Base-by-base conservation (phyloP, 225 moss, liverwort and hornwort species). In the Physcomitrellopsis africana region DNA sequence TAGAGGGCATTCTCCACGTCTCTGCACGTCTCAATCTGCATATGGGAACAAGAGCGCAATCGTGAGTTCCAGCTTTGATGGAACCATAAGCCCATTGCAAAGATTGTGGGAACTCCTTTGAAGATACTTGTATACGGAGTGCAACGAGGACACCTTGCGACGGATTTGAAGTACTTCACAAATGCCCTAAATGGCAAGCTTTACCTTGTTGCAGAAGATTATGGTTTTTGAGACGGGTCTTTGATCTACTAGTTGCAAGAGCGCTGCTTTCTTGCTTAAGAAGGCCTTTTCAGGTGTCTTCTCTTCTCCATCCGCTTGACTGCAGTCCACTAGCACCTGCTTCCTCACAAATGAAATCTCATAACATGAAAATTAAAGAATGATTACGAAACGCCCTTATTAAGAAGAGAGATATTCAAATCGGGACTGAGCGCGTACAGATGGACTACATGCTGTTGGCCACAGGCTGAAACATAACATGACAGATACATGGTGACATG, bases 321-420 rank as follows among this genome's bases (percentile, higher is more conserved):
- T 99, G 74, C 99, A 99, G 76, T 99, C 95, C 37, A 99, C 99
- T 64, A 99, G 84, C 76, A 99, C 81, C 99, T 99, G 85, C 67
- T 69, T 68, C 56, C 81, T 51, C 78, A 69, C 68, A 65, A 44
- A 58, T 16, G 18, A 80, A 44, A 70, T 19, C 15, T 18, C 58
- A 59, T 77, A 17, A 22, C 57, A 63, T 24, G 55, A 26, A 37
- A 68, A 51, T 18, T 41, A 11, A 49, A n/a, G 26, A 42, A 43
- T 32, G 49, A 10, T 22, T 45, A 10, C 10, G 24, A 4, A 60
- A 55, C 27, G 19, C 45, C 27, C 47, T 29, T 71, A 24, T 22
- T 3, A n/a, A 29, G 61, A 60, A 12, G 13, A 18, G 0, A n/a
- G 1, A 65, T 11, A 27, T 56, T 0, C 13, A 24, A 70, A 19